Evolutionary conservation across 1,284 basidiomycete species (phyloP).

Genomic region (Phenoliferia sp.): DNA sequence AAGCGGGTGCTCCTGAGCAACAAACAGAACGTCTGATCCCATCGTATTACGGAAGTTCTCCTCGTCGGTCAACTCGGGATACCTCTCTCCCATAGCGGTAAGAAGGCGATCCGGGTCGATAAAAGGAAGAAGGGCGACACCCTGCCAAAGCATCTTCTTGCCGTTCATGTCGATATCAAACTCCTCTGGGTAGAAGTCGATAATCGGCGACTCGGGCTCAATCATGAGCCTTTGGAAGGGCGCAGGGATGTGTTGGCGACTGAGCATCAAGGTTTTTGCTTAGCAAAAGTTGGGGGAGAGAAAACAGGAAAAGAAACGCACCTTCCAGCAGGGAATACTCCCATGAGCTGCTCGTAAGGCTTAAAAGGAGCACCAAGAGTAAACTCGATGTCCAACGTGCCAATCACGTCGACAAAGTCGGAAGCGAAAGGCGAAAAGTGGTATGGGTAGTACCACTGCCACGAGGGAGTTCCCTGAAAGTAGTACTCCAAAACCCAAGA

Average conservation of each 20-base stretch:
- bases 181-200: conserved; percentile 78
- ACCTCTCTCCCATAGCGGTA: conserved; percentile 71
- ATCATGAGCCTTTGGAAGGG: conserved; percentile 87
- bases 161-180: conserved; percentile 99
- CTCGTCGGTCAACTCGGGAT: conserved; percentile 69
- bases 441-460: conserved; percentile 99
- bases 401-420: conserved; percentile 78
- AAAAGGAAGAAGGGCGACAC: conserved; percentile 91
- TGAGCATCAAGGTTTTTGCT: conserved; percentile 40
- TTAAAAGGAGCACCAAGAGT: conserved; percentile 81
- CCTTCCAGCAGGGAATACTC: conserved; percentile 93
- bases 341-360: conserved; percentile 96
- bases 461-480: conserved; percentile 74
- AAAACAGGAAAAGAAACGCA: conserved; percentile 42
- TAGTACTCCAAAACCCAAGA: conserved; percentile 97
- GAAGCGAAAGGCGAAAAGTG: conserved; percentile 98
- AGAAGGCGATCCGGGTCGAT: conserved; percentile 83
- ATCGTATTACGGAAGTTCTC: conserved; percentile 78
- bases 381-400: conserved; percentile 72
- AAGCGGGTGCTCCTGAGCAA: conserved; percentile 75
- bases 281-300: background rate
- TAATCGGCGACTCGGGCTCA: conserved; percentile 79
- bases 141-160: conserved; percentile 99
- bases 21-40: conserved; percentile 80
- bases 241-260: conserved; percentile 78